A percentile compares a stretch with the other conserved stretches of the same genome.
Evolutionary conservation across 257 asterid species (phyloP).

Genomic region (Nicotiana paniculata): DNA sequence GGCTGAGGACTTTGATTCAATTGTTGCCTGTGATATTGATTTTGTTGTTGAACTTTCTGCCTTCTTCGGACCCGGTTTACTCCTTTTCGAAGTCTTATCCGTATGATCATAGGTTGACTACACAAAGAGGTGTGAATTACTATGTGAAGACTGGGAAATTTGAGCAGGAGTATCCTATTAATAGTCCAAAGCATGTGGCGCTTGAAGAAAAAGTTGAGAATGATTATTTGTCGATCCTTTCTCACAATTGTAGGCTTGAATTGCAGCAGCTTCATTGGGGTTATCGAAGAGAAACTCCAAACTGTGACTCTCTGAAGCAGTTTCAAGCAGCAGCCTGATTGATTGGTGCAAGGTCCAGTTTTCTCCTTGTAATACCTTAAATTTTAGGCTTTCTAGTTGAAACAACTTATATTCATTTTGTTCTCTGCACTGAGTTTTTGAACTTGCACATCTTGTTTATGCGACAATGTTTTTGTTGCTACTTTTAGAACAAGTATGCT

Average conservation of each 20-base stretch:
- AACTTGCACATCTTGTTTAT: too few relatives aligned
- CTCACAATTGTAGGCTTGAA: conserved; percentile 75
- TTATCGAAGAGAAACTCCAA: conserved; percentile 61
- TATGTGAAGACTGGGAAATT: conserved; percentile 64
- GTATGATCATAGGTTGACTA: conserved; percentile 40
- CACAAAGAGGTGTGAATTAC: conserved; percentile 73
- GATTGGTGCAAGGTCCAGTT: conserved; percentile 21
- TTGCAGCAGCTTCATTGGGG: conserved; percentile 85
- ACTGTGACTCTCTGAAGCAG: conserved; percentile 75
- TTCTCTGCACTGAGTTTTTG: too few relatives aligned
- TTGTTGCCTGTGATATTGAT: conserved; percentile 68
- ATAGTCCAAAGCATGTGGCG: conserved; percentile 44
- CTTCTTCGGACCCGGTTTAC: conserved; percentile 74
- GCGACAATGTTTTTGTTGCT: too few relatives aligned
- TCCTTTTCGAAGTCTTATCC: conserved; percentile 54
- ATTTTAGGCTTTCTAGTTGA: too few relatives aligned
- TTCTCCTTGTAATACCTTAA: not conserved
- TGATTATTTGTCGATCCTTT: conserved; percentile 54
- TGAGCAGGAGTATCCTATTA: conserved; percentile 63
- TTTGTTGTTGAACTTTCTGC: conserved; percentile 71
- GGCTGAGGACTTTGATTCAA: conserved; percentile 49
- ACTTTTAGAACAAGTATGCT: too few relatives aligned
- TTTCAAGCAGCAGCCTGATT: conserved; percentile 52
- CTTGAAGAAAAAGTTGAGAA: conserved; percentile 62
- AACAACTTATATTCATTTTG: too few relatives aligned